Conservation (phyloP, 768 basidiomycete species). For the Clavulina sp. region DNA sequence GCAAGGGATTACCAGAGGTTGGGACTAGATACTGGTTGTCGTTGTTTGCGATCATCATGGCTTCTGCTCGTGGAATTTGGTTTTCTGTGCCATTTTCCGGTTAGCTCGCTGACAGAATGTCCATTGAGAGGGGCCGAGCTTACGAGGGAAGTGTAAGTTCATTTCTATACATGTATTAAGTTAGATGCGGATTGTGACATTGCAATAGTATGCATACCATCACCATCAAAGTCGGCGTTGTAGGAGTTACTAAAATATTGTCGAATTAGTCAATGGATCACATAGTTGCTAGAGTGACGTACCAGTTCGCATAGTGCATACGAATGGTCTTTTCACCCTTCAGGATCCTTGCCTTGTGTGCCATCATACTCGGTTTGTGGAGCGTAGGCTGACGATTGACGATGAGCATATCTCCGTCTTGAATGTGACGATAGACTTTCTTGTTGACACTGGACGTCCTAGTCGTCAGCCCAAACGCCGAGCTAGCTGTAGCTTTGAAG, state of each 20-base stretch:
- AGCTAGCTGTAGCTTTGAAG: conserved; percentile 23
- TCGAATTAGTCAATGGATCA: conserved; percentile 11
- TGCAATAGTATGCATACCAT: conserved; percentile 32
- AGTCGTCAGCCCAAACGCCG: conserved; percentile 43
- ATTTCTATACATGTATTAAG: conserved; percentile 45
- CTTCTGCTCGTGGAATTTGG: conserved; percentile 87
- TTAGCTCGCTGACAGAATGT: conserved; percentile 1
- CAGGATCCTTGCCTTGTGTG: conserved; percentile 78
- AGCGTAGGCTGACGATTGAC: conserved; percentile 96
- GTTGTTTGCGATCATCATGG: conserved; percentile 86
- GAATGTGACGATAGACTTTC: conserved; percentile 91
- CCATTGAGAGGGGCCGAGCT: conserved; percentile 24
- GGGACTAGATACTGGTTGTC: conserved; percentile 99
- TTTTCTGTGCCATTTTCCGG: conserved; percentile 40
- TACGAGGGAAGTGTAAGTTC: conserved; percentile 99
- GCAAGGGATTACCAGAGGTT: conserved; percentile 92
- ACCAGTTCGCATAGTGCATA: conserved; percentile 99
- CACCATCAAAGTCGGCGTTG: conserved; percentile 91
- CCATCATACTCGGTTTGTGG: conserved; percentile 99
- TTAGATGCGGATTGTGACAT: conserved; percentile 12
- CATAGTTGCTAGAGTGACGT: conserved; percentile 4
- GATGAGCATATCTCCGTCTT: conserved; percentile 88
- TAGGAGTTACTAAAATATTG: conserved; percentile 67
- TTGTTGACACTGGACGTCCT: conserved; percentile 62
- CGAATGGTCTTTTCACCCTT: conserved; percentile 96